Evolutionary conservation across 139 green algal genomes (phyloP).

Genomic region (Chlorella ohadii): DNA sequence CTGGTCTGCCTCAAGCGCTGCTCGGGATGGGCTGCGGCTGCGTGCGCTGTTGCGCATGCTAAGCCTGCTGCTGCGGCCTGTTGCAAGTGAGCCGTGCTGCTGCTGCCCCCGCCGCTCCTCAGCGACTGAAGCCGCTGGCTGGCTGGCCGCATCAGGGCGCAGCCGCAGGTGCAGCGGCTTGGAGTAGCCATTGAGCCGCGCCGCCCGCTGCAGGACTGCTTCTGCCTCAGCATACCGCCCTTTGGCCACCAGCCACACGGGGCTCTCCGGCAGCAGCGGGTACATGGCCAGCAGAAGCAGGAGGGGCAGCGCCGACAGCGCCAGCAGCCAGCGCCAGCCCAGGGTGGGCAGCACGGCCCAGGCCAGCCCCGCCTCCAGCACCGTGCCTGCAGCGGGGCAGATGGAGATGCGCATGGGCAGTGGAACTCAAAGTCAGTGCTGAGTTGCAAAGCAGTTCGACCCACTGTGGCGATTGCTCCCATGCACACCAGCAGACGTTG

Average conservation of each 20-base stretch:
- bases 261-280: conserved; percentile 79
- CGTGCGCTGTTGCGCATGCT: neutral
- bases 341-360: conserved; percentile 74
- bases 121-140: neutral
- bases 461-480: no score
- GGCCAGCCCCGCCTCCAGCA: conserved; percentile 70
- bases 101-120: neutral
- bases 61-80: neutral
- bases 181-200: conserved; percentile 47
- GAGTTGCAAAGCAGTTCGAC: no score
- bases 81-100: neutral
- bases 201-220: conserved; percentile 56
- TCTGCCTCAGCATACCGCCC: conserved; percentile 49
- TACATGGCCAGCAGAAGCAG: conserved; percentile 64
- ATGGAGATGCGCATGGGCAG: neutral
- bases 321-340: conserved; percentile 78
- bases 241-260: conserved; percentile 63
- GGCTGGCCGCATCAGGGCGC: neutral
- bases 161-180: conserved; percentile 15
- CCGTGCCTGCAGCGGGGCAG: conserved; percentile 54
- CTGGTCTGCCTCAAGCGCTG: no score
- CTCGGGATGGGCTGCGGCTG: neutral
- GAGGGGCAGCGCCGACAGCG: conserved; percentile 56
- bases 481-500: no score
- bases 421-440: no score